Evolutionary conservation across 345 rosid species (phyloP).

Genomic region (Streptanthus diversifolius): DNA sequence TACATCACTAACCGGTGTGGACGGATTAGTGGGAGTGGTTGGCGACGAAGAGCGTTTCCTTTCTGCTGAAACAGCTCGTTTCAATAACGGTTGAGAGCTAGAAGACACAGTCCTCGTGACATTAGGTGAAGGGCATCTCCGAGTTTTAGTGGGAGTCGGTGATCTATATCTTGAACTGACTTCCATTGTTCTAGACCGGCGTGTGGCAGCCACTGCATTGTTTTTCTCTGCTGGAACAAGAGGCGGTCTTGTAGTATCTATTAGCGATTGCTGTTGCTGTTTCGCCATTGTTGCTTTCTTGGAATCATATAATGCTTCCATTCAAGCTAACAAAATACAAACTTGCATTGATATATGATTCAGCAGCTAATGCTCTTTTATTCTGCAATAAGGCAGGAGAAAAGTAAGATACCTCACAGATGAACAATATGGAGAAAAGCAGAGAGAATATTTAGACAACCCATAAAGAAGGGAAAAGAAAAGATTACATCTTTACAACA

Average conservation of each 20-base stretch:
- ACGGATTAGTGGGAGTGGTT: constrained; percentile 56
- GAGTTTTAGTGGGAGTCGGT: constrained; percentile 45
- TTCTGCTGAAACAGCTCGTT: constrained; percentile 79
- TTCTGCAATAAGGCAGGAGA: constrained; percentile 44
- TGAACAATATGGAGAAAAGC: constrained; percentile 41
- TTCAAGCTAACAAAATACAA: constrained; percentile 44
- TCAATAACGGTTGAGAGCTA: constrained; percentile 41
- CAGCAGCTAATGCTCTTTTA: constrained; percentile 33
- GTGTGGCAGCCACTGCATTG: constrained; percentile 40
- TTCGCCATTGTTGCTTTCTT: constrained; percentile 35
- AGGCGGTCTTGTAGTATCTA: constrained; percentile 56
- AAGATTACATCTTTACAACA: constrained; percentile 52
- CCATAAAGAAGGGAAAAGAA: constrained; percentile 16
- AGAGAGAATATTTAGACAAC: constrained; percentile 44
- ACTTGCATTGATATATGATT: constrained; percentile 43
- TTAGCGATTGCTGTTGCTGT: constrained; percentile 44
- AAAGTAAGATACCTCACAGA: constrained; percentile 55
- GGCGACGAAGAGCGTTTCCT: constrained; percentile 78
- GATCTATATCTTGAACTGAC: constrained; percentile 79
- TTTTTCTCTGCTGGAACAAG: constrained; percentile 70
- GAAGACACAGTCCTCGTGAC: constrained; percentile 43
- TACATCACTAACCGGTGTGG: constrained; percentile 73
- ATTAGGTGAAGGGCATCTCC: constrained; percentile 72
- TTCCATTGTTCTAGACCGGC: constrained; percentile 58
- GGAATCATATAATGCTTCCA: constrained; percentile 60